Conservation (phyloP, 306 rosid genomes). For the Cucurbita moschata region DNA sequence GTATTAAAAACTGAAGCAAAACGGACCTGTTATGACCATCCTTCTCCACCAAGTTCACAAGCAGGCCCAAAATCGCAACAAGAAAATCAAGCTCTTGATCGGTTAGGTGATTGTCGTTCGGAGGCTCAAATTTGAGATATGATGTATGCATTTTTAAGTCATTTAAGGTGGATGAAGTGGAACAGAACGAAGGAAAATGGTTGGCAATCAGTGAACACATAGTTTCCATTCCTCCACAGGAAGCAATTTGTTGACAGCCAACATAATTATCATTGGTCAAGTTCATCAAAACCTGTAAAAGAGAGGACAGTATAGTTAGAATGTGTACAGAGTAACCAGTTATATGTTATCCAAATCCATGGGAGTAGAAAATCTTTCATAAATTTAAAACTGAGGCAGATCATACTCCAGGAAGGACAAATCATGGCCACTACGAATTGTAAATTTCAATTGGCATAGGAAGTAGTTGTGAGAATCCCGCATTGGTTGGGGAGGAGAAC, state of each 20-base stretch:
- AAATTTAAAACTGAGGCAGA: not conserved
- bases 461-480: not conserved
- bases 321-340: not conserved
- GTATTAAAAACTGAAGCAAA: not conserved
- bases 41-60: slow-evolving; percentile 92
- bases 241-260: slow-evolving; percentile 87
- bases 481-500: too few relatives aligned
- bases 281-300: slow-evolving; percentile 86
- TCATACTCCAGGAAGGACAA: not conserved
- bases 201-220: slow-evolving; percentile 78
- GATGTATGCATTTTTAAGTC: slow-evolving; percentile 25
- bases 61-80: slow-evolving; percentile 91
- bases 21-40: slow-evolving; percentile 73
- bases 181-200: slow-evolving; percentile 73
- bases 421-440: not conserved
- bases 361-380: not conserved
- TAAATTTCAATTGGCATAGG: not conserved
- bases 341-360: not conserved
- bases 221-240: slow-evolving; percentile 73
- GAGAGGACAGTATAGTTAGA: not conserved
- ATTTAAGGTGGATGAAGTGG: slow-evolving; percentile 31
- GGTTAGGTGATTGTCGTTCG: slow-evolving; percentile 39
- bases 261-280: slow-evolving; percentile 86
- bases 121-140: slow-evolving; percentile 22
- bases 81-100: slow-evolving; percentile 92